Evolutionary conservation across 495 filamentous ascomycete species (phyloP), one percentile per base, ranked within the genome.

Genomic region (Podospora pseudopauciseta): DNA sequence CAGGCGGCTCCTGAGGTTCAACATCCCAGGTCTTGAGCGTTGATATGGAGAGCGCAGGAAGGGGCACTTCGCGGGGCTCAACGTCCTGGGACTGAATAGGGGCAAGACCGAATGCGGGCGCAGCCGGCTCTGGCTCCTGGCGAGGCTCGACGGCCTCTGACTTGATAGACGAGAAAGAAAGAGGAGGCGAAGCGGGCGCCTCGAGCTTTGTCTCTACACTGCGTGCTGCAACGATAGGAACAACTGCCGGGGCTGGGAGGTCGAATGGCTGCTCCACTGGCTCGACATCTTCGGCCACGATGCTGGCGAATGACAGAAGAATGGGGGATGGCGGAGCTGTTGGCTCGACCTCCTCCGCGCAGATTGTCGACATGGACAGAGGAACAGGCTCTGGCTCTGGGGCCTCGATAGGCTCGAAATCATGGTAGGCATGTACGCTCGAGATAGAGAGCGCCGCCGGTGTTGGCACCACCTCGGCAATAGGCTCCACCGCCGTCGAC

Each of bases 21-120:
- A 72, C 67, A 26, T 44, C 32, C 55, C 64, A 55, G 13, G 68
- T 20, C 7, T 61, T 26, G 63, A 73, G 60, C 23, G 60, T 30
- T 6, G 70, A 72, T 6, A 76, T 2, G 18, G 68, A 64, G 4
- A 74, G 62, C 9, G 58, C 55, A 49, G 70, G 69, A 60, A 63
- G 39, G 1, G 64, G 23, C 7, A 61, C 9, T 23, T 71, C 67
- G 7, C 65, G 63, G n/a, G 82, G 78, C 55, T 80, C 74, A 5
- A 82, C 72, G 66, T 77, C 69, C 55, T 75, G 66, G 28, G 74
- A 66, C 54, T 76, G 70, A 7, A 80, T 68, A 11, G 61, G 64
- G 1, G 80, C 77, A 27, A 80, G 63, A 5, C 70, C 73, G n/a
- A 81, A 68, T 54, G 69, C 70, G 53, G 76, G 60, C 54, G 69